Percentiles rank a stretch among this genome's conserved stretches.
Conservation (phyloP, 306 rosid species). For the Adenanthera pavonina region DNA sequence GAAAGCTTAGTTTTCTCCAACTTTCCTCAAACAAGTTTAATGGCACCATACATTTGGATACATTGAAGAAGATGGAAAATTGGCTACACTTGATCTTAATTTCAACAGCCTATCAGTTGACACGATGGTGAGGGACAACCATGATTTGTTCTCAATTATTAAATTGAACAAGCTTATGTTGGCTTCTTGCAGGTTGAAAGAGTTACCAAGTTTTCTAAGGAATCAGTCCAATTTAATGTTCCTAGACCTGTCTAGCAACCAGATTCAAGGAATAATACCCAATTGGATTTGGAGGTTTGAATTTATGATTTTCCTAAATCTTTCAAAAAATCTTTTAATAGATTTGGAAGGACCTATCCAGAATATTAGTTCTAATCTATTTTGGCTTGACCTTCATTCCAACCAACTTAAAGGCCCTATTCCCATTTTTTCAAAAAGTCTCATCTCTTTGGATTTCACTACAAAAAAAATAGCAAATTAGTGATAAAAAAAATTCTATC, state of each 20-base stretch:
- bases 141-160: not conserved
- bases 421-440: not conserved
- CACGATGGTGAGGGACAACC: not conserved
- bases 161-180: not conserved
- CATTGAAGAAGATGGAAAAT: conserved; percentile 22
- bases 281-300: not conserved
- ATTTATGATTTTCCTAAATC: not conserved
- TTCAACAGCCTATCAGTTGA: not conserved
- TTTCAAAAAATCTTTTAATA: not conserved
- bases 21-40: conserved; percentile 57
- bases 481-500: too few species aligned
- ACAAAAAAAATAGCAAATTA: too few species aligned
- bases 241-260: not conserved
- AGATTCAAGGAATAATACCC: not conserved
- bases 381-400: not conserved
- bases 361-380: too few species aligned
- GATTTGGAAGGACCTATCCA: not conserved
- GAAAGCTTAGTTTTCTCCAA: conserved; percentile 22
- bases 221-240: too few species aligned
- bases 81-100: not conserved
- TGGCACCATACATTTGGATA: conserved; percentile 34
- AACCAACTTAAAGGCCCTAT: not conserved
- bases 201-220: too few species aligned
- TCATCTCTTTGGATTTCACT: not conserved
- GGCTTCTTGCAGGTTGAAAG: too few species aligned